These are phyloP conservation scores for Scheffersomyces lignosus DNA, from an alignment of 805 yeast species.

Conservation along the genomic window DNA sequence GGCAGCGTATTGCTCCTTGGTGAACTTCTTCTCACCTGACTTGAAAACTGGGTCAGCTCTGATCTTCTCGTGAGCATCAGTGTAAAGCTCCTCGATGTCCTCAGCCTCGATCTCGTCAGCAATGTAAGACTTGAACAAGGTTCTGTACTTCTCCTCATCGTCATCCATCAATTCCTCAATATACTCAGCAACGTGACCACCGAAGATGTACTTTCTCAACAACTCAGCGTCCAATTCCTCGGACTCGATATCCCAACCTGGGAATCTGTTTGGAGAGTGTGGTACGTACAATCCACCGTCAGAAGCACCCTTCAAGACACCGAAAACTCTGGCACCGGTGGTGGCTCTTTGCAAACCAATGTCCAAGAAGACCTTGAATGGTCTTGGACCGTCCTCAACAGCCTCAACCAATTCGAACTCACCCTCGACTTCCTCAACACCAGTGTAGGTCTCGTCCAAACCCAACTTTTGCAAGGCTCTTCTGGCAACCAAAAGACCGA, in stretches of 20 bases:
- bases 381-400: constrained; percentile 99
- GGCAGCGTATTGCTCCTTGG: constrained; percentile 98
- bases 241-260: constrained; percentile 99
- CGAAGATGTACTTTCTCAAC: constrained; percentile 98
- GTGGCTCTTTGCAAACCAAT: constrained; percentile 99
- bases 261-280: constrained; percentile 99
- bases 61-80: constrained; percentile 91
- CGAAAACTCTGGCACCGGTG: constrained; percentile 99
- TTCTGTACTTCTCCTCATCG: constrained; percentile 99
- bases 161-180: constrained; percentile 99
- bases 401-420: constrained; percentile 98
- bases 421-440: constrained; percentile 99
- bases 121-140: constrained; percentile 93
- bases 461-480: constrained; percentile 97
- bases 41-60: constrained; percentile 93
- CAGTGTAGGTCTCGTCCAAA: constrained; percentile 95
- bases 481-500: constrained; percentile 98
- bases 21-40: constrained; percentile 87
- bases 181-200: constrained; percentile 99
- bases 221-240: constrained; percentile 98
- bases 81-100: constrained; percentile 92
- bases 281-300: constrained; percentile 99
- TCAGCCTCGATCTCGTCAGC: constrained; percentile 98
- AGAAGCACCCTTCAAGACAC: constrained; percentile 99
- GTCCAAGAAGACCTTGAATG: constrained; percentile 99